Evolutionary conservation across 768 basidiomycete species (phyloP).

Genomic region (Rhizopogon sp.): DNA sequence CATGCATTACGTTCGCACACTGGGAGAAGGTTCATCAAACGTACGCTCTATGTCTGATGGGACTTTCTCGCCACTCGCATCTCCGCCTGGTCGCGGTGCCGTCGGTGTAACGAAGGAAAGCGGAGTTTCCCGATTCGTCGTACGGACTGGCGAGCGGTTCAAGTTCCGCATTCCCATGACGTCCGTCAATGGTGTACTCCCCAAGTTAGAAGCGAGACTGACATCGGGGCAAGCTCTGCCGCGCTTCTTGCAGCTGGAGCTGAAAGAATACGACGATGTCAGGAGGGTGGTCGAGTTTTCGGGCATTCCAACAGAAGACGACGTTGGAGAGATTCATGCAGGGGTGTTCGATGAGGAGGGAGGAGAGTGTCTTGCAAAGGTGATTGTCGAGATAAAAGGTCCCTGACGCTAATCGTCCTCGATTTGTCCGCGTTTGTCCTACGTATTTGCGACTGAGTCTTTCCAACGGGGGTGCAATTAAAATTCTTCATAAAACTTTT

Average conservation of each 20-base stretch:
- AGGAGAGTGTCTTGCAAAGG: slow-evolving; percentile 47
- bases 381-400: slow-evolving; percentile 49
- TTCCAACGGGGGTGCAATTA: too few species aligned
- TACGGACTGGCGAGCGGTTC: slow-evolving; percentile 55
- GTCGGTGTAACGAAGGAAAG: slow-evolving; percentile 21
- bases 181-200: slow-evolving; percentile 19
- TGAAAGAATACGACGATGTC: slow-evolving; percentile 33
- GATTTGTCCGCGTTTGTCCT: not conserved
- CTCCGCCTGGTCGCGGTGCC: slow-evolving; percentile 33
- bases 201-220: slow-evolving; percentile 43
- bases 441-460: too few species aligned
- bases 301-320: slow-evolving; percentile 44
- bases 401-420: slow-evolving; percentile 9
- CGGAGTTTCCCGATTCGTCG: slow-evolving; percentile 36
- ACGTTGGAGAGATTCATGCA: slow-evolving; percentile 50
- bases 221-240: slow-evolving; percentile 51
- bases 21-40: slow-evolving; percentile 47
- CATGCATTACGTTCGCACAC: slow-evolving; percentile 63
- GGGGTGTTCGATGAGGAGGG: slow-evolving; percentile 50
- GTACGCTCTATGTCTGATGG: slow-evolving; percentile 30
- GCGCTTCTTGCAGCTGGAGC: slow-evolving; percentile 49
- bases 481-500: too few species aligned
- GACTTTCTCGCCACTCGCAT: slow-evolving; percentile 62
- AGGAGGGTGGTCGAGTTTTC: slow-evolving; percentile 52
- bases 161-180: slow-evolving; percentile 48